phyloP scores from a whole-genome alignment of 495 filamentous ascomycete species.

The Podospora fimiseda region DNA sequence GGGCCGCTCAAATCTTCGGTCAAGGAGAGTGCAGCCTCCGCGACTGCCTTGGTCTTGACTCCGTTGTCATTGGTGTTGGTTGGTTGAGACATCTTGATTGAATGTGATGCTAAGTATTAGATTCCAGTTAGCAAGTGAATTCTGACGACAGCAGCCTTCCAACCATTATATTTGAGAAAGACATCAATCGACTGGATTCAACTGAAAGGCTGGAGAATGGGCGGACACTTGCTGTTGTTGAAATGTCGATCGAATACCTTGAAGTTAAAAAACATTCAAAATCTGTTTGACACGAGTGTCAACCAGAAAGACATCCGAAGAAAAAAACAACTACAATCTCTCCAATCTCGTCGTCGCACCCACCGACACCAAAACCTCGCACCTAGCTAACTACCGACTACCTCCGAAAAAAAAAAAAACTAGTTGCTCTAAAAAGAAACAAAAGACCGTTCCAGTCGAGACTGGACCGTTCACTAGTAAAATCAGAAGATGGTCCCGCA shows the following conservation, averaged over 20 bases:
- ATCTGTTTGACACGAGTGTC: not conserved
- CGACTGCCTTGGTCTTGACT: not conserved
- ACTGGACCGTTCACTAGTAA: not conserved
- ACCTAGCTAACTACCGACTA: not conserved
- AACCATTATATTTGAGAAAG: not conserved
- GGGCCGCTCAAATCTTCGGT: not conserved
- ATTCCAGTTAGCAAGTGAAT: not conserved
- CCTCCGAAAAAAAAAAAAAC: not conserved
- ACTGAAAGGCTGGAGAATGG: too few relatives aligned
- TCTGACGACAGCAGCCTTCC: not conserved
- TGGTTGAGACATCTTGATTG: not conserved
- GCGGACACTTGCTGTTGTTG: not conserved
- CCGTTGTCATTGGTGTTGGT: not conserved
- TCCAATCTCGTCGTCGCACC: not conserved
- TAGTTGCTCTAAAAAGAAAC: not conserved
- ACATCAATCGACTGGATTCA: too few relatives aligned
- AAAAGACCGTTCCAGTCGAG: not conserved
- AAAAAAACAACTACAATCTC: not conserved
- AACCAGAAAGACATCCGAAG: not conserved
- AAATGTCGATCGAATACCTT: not conserved
- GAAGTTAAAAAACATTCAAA: not conserved
- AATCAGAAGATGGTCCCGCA: not conserved
- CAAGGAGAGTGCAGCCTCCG: not conserved
- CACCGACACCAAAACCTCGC: not conserved
- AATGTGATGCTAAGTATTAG: not conserved